Conservation (phyloP, 352 stramenopile genomes). For the Globisporangium cystogenes region DNA sequence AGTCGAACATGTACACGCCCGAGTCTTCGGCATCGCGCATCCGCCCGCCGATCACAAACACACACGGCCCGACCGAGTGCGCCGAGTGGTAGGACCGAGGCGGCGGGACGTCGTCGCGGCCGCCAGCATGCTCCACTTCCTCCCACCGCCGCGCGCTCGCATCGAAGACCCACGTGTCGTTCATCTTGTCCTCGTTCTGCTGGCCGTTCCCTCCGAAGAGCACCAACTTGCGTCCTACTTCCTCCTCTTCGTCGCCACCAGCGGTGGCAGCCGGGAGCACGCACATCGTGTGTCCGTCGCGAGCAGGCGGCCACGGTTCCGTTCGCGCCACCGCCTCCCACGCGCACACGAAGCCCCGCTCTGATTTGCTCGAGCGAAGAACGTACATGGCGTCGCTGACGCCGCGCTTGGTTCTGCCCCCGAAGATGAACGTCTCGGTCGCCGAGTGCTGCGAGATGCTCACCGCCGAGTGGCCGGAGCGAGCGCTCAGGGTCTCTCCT, state of each 20-base stretch:
- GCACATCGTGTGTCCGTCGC: constrained; percentile 64
- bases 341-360: constrained; percentile 6
- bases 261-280: constrained; percentile 7
- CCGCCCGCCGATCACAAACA: constrained; percentile 63
- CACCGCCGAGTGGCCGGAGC: constrained; percentile 50
- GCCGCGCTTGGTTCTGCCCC: constrained; percentile 52
- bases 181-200: constrained; percentile 56
- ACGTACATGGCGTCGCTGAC: constrained; percentile 46
- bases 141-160: constrained; percentile 28
- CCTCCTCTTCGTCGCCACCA: no score
- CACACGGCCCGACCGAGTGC: constrained; percentile 34
- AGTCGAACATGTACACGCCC: constrained; percentile 52
- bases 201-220: constrained; percentile 73
- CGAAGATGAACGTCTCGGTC: constrained; percentile 39
- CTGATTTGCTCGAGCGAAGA: constrained; percentile 5
- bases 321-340: constrained; percentile 21
- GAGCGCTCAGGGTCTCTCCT: constrained; percentile 17
- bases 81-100: constrained; percentile 68
- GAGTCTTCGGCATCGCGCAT: constrained; percentile 36
- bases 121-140: constrained; percentile 27
- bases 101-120: constrained; percentile 20
- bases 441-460: constrained; percentile 12
- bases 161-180: constrained; percentile 67
- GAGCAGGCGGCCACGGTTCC: constrained; percentile 25
- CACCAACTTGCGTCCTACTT: constrained; percentile 12